These are phyloP conservation scores for Scheffersomyces illinoinensis DNA, from an alignment of 1,139 yeast species.

Conservation along the genomic window DNA sequence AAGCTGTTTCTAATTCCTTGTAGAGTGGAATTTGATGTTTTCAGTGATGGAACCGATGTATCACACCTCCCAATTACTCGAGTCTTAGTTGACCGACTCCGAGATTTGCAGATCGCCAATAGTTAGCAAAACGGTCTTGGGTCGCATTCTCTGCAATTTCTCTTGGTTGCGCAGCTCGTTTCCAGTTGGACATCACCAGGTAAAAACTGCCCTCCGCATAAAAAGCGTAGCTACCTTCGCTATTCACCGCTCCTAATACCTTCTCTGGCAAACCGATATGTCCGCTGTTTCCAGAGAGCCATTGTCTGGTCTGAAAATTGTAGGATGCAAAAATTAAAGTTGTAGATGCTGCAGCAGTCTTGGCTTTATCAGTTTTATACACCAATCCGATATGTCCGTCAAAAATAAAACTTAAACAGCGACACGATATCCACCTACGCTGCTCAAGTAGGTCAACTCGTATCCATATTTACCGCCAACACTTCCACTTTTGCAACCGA, in stretches of 20 bases:
- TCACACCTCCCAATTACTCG: not conserved
- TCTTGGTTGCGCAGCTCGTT: not conserved
- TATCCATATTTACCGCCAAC: not conserved
- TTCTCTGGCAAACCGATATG: not conserved
- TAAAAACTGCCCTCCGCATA: not conserved
- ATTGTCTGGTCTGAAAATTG: not conserved
- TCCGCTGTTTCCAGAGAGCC: not conserved
- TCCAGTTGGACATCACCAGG: not conserved
- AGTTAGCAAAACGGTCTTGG: not conserved
- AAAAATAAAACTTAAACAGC: not conserved
- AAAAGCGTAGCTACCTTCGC: not conserved
- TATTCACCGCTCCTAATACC: not conserved
- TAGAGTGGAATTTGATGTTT: not conserved
- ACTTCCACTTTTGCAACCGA: not conserved
- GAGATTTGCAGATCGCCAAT: not conserved
- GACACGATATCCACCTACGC: not conserved
- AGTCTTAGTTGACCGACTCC: not conserved
- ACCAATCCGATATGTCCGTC: not conserved
- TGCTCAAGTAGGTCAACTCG: not conserved
- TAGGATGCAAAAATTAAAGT: not conserved
- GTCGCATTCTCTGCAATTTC: not conserved
- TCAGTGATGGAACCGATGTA: not conserved
- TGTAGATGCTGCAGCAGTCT: not conserved
- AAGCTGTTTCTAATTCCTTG: not conserved
- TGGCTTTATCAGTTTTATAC: not conserved